A percentile compares a stretch with the other conserved stretches of the same genome.
Evolutionary conservation across 1,284 basidiomycete genomes (phyloP).

Genomic region (Ceratobasidium sp.): DNA sequence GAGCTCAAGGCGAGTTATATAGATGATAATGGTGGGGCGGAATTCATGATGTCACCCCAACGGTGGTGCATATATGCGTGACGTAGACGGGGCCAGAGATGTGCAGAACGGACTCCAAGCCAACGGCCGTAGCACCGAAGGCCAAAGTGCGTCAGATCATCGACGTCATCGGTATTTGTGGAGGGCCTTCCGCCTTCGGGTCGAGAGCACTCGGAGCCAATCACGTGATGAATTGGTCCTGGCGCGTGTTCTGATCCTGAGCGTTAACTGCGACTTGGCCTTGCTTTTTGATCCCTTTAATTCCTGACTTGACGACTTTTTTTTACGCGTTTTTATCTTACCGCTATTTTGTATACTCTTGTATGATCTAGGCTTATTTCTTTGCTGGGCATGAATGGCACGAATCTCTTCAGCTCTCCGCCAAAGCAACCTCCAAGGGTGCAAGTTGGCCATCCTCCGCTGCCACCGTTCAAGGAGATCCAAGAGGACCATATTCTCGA

Average conservation of each 20-base stretch:
- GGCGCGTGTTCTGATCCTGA: conserved; percentile 38
- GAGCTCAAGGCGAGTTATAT: conserved; percentile 19
- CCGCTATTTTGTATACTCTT: conserved; percentile 16
- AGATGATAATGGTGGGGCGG: neutral
- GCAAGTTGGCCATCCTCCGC: conserved; percentile 43
- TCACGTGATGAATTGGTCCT: conserved; percentile 38
- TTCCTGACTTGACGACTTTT: conserved; percentile 38
- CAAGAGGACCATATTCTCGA: conserved; percentile 35
- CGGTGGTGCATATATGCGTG: conserved; percentile 26
- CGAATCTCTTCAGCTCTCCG: conserved; percentile 33
- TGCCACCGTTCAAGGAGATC: conserved; percentile 36
- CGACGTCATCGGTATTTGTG: neutral
- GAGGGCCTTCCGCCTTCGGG: neutral
- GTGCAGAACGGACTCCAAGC: neutral
- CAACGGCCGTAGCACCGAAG: neutral
- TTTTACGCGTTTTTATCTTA: conserved; percentile 37
- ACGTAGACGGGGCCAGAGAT: conserved; percentile 13
- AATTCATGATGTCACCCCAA: conserved; percentile 18
- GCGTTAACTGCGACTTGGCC: conserved; percentile 4
- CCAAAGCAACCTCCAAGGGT: conserved; percentile 42
- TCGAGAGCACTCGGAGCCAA: neutral
- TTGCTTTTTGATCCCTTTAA: conserved; percentile 40
- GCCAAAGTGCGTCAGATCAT: neutral
- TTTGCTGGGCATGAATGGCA: conserved; percentile 41
- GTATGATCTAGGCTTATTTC: conserved; percentile 44